phyloP scores from a whole-genome alignment of 345 rosid genomes.

The Citrus inodora region DNA sequence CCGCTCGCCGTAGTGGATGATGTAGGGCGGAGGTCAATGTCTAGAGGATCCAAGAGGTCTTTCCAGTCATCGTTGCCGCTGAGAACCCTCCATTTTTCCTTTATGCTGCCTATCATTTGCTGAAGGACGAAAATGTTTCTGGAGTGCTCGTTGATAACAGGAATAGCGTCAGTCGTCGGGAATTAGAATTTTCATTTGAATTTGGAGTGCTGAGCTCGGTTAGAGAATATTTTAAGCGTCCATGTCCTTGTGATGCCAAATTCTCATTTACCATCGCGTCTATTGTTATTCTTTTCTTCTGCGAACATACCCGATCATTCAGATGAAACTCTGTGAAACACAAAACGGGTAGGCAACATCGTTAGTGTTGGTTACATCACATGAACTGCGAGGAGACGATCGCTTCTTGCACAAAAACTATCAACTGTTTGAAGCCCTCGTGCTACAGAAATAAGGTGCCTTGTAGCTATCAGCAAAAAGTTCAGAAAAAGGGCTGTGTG shows the following conservation, averaged over 20 bases:
- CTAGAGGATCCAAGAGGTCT: constrained; percentile 23
- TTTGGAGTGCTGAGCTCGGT: not conserved
- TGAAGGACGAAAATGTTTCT: not conserved
- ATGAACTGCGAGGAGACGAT: not conserved
- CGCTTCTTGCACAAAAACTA: not conserved
- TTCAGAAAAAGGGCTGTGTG: not conserved
- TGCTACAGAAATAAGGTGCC: not conserved
- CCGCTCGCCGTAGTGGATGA: constrained; percentile 36
- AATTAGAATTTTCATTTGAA: not conserved
- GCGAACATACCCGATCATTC: not conserved
- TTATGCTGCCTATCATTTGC: constrained; percentile 9
- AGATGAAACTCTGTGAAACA: not conserved
- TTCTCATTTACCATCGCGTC: not conserved
- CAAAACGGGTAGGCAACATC: not conserved
- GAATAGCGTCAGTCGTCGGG: not conserved
- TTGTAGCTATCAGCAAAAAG: not conserved
- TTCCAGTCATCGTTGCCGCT: constrained; percentile 29
- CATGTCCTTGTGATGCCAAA: not conserved
- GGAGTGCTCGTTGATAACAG: not conserved
- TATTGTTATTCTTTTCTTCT: not conserved
- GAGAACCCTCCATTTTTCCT: constrained; percentile 28
- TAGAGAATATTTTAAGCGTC: not conserved
- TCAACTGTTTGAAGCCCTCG: not conserved
- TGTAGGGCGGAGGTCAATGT: constrained; percentile 28
- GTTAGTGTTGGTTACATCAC: not conserved